Conservation (phyloP, 768 basidiomycete genomes). For the Boletus rufocinnamomeus region DNA sequence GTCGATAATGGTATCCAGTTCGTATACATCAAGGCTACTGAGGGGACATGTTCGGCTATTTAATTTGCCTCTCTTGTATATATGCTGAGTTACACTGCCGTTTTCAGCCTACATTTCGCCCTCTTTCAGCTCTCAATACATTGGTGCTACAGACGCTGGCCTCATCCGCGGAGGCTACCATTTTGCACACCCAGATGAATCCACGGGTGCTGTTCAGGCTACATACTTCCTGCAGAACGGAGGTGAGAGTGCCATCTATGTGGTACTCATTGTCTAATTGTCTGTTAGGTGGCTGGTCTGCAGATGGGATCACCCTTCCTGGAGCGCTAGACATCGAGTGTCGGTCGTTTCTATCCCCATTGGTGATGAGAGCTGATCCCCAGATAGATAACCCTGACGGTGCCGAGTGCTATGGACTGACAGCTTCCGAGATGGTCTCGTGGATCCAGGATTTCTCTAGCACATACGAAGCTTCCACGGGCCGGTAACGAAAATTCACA, state of each 20-base stretch:
- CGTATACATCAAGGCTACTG: slow-evolving; percentile 69
- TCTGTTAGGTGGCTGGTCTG: slow-evolving; percentile 50
- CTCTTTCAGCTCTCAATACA: slow-evolving; percentile 52
- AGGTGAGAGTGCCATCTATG: slow-evolving; percentile 32
- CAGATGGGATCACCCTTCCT: slow-evolving; percentile 61
- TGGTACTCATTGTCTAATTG: background rate
- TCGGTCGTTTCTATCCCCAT: slow-evolving; percentile 26
- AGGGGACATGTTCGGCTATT: slow-evolving; percentile 49
- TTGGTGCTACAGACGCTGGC: slow-evolving; percentile 53
- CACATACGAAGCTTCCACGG: slow-evolving; percentile 53
- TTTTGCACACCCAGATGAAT: slow-evolving; percentile 56
- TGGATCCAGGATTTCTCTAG: slow-evolving; percentile 65
- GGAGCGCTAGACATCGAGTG: slow-evolving; percentile 67
- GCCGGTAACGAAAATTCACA: slow-evolving; percentile 38
- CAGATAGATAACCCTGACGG: slow-evolving; percentile 52
- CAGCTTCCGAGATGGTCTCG: slow-evolving; percentile 55
- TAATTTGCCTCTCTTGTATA: background rate
- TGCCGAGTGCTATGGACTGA: slow-evolving; percentile 55
- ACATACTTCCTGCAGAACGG: slow-evolving; percentile 59
- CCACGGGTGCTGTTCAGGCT: slow-evolving; percentile 60
- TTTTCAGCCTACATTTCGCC: slow-evolving; percentile 27
- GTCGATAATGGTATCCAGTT: slow-evolving; percentile 53
- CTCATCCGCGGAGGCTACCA: slow-evolving; percentile 64
- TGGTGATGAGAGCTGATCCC: background rate
- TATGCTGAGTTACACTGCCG: background rate